Conservation (phyloP, 2,329 filamentous ascomycete species). For the Lanzia echinophila region DNA sequence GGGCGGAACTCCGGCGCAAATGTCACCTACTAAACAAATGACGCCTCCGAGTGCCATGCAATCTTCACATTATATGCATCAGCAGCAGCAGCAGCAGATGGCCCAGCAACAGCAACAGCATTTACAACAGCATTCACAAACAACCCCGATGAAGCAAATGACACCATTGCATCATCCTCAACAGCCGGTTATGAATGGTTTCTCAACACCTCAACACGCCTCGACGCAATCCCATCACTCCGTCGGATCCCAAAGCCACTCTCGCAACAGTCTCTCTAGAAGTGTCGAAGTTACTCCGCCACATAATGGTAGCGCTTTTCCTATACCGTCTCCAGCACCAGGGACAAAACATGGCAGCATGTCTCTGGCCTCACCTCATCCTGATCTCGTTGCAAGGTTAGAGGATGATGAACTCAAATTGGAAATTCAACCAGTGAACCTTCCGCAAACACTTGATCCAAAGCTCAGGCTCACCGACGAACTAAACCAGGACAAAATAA, state of each 20-base stretch:
- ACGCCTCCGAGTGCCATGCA: conserved; percentile 42
- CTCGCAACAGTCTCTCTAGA: conserved; percentile 46
- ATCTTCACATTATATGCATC: conserved; percentile 45
- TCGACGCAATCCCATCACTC: conserved; percentile 33
- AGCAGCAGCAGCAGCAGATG: conserved; percentile 39
- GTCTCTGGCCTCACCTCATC: conserved; percentile 24
- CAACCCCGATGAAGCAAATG: conserved; percentile 42
- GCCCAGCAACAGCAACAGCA: conserved; percentile 49
- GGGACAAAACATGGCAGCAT: conserved; percentile 21
- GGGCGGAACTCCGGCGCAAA: conserved; percentile 32
- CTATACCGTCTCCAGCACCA: conserved; percentile 41
- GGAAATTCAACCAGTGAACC: conserved; percentile 3
- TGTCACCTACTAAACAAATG: conserved; percentile 36
- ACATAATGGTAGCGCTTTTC: conserved; percentile 35
- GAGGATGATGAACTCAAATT: conserved; percentile 12
- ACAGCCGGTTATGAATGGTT: conserved; percentile 43
- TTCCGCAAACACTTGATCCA: conserved; percentile 42
- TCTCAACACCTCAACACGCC: conserved; percentile 40
- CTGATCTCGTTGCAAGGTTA: conserved; percentile 12
- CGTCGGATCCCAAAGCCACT: conserved; percentile 38
- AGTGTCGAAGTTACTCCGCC: conserved; percentile 38
- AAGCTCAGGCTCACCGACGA: conserved; percentile 48
- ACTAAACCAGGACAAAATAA: conserved; percentile 67
- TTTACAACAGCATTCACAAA: conserved; percentile 37
- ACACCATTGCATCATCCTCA: conserved; percentile 38